These are phyloP conservation scores for Fraxinus dipetala DNA, from an alignment of 305 asterid genomes.

Conservation along the genomic window DNA sequence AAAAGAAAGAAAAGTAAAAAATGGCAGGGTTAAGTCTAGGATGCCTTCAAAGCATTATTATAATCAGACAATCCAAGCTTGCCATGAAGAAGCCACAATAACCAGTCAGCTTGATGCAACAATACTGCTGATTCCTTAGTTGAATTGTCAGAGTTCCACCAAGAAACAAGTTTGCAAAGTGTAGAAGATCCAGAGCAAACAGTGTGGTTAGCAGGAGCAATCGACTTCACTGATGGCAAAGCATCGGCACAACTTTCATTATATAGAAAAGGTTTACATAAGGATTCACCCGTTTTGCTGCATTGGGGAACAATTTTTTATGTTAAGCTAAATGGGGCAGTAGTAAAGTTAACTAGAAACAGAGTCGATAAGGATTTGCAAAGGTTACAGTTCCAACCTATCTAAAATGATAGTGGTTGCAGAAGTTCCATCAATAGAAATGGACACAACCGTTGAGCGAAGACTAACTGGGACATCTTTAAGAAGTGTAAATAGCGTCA, in stretches of 20 bases:
- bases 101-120: constrained; percentile 97
- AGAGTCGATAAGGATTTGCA: not conserved
- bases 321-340: not conserved
- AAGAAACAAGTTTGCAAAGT: constrained; percentile 79
- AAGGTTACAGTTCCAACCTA: constrained; percentile 40
- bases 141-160: constrained; percentile 68
- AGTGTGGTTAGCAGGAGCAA: constrained; percentile 83
- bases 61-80: constrained; percentile 84
- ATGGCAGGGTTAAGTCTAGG: not conserved
- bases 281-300: constrained; percentile 70
- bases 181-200: constrained; percentile 93
- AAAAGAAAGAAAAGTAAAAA: not conserved
- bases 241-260: constrained; percentile 75
- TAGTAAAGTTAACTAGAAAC: not conserved
- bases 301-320: constrained; percentile 12
- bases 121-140: constrained; percentile 54
- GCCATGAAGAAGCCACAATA: constrained; percentile 93
- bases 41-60: constrained; percentile 87
- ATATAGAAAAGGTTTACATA: constrained; percentile 72
- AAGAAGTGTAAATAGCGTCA: constrained; percentile 68
- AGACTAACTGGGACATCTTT: constrained; percentile 67
- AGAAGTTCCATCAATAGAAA: constrained; percentile 92
- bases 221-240: constrained; percentile 65
- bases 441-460: constrained; percentile 54
- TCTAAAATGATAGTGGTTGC: constrained; percentile 81